phyloP scores from a whole-genome alignment of 257 asterid genomes.

The Henckelia pumila region DNA sequence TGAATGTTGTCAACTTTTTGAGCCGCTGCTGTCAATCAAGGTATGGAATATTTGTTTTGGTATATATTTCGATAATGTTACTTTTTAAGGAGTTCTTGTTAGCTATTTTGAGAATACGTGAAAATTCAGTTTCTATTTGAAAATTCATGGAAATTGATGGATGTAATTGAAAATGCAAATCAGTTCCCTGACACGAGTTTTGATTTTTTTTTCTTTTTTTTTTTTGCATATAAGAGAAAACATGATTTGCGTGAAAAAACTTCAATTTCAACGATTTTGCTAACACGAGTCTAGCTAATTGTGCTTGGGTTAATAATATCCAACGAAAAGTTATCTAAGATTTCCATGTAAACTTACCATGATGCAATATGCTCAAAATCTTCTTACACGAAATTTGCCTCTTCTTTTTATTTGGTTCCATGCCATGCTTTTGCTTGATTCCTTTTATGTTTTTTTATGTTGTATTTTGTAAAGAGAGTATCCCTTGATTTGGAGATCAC shows the following conservation, averaged over 20 bases:
- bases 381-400: neutral
- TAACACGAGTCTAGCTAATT: neutral
- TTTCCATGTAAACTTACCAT: no score
- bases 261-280: neutral
- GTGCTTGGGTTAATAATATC: neutral
- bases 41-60: conserved; percentile 1
- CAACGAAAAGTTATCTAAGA: no score
- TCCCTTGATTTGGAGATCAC: neutral
- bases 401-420: neutral
- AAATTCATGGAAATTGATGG: neutral
- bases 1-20: conserved; percentile 24
- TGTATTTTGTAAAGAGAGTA: neutral
- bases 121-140: no score
- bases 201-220: no score
- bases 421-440: conserved; percentile 2
- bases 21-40: conserved; percentile 23
- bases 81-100: neutral
- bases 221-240: neutral
- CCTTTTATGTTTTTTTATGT: neutral
- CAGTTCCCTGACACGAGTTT: no score
- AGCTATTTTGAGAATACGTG: neutral
- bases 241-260: neutral
- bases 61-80: neutral
- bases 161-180: neutral
- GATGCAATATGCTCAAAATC: neutral